phyloP scores from a whole-genome alignment of 106 monocot species.

The Allium fistulosum region DNA sequence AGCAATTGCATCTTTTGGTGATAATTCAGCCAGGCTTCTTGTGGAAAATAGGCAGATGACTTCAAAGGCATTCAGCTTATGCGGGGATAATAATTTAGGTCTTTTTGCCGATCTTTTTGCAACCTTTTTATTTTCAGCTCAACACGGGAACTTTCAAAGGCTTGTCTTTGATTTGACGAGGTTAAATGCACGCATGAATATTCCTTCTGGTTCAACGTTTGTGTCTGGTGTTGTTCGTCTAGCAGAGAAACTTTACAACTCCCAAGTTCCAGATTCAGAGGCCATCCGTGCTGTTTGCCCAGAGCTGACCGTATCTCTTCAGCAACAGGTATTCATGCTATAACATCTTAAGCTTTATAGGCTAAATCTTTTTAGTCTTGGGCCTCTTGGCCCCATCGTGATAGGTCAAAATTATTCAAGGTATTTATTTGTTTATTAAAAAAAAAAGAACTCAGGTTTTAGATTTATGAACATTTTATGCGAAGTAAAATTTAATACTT shows the following conservation, averaged over 20 bases:
- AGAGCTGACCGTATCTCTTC: slow-evolving; percentile 65
- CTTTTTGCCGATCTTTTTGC: slow-evolving; percentile 67
- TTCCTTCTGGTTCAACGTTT: slow-evolving; percentile 59
- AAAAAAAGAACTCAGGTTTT: too few species aligned
- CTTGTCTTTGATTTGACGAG: slow-evolving; percentile 77
- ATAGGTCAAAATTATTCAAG: too few species aligned
- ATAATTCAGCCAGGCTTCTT: slow-evolving; percentile 33
- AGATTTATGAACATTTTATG: too few species aligned
- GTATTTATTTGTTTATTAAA: too few species aligned
- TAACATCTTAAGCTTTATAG: too few species aligned
- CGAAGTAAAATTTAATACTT: too few species aligned
- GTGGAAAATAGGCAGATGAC: slow-evolving; percentile 15
- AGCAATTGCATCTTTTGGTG: slow-evolving; percentile 50
- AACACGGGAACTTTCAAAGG: slow-evolving; percentile 87
- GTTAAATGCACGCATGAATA: slow-evolving; percentile 55
- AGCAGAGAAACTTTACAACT: slow-evolving; percentile 40
- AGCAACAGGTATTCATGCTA: slow-evolving; percentile 73
- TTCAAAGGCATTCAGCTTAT: slow-evolving; percentile 19
- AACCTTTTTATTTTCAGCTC: slow-evolving; percentile 45
- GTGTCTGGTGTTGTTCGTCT: slow-evolving; percentile 37
- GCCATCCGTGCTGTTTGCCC: slow-evolving; percentile 53
- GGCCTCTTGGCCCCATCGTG: too few species aligned
- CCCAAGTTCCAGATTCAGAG: slow-evolving; percentile 24
- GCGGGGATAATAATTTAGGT: slow-evolving; percentile 28
- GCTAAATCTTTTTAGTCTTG: too few species aligned